A percentile compares a stretch with the other conserved stretches of the same genome.
Conservation (phyloP, 2,329 filamentous ascomycete genomes). For the Colletotrichum eremochloae region DNA sequence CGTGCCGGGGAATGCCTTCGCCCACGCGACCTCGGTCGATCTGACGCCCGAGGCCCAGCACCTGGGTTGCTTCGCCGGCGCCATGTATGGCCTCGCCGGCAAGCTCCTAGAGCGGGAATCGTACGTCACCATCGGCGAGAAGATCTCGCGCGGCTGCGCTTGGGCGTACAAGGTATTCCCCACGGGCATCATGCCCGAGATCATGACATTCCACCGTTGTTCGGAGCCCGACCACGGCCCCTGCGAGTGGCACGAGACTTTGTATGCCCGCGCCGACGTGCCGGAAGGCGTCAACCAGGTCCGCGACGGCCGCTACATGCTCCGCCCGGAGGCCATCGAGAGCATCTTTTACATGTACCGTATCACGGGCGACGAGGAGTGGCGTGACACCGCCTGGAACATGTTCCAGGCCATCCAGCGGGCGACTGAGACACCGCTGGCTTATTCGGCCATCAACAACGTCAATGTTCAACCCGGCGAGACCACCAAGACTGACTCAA, state of each 20-base stretch:
- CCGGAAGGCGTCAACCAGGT: slow-evolving; percentile 71
- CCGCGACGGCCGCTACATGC: slow-evolving; percentile 58
- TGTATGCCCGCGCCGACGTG: slow-evolving; percentile 48
- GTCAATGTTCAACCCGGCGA: slow-evolving; percentile 32
- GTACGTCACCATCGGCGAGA: slow-evolving; percentile 61
- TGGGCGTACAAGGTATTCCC: slow-evolving; percentile 66
- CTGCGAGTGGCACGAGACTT: slow-evolving; percentile 52
- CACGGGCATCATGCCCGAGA: slow-evolving; percentile 68
- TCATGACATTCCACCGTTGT: slow-evolving; percentile 56
- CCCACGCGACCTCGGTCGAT: slow-evolving; percentile 47
- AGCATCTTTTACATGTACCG: slow-evolving; percentile 66
- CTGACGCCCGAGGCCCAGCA: slow-evolving; percentile 63
- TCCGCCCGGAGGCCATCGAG: slow-evolving; percentile 66
- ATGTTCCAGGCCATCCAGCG: slow-evolving; percentile 61
- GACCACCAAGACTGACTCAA: slow-evolving; percentile 43
- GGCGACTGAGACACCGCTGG: slow-evolving; percentile 59
- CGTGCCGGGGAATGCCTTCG: slow-evolving; percentile 62
- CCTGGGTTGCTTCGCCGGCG: slow-evolving; percentile 75
- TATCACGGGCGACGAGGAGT: slow-evolving; percentile 59
- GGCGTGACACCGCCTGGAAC: slow-evolving; percentile 61
- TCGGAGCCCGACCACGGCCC: slow-evolving; percentile 48
- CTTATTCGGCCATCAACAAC: slow-evolving; percentile 56
- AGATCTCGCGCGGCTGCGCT: slow-evolving; percentile 65
- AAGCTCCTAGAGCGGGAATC: slow-evolving; percentile 65
- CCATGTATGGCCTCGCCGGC: slow-evolving; percentile 73